phyloP scores from a whole-genome alignment of 345 rosid species.

The Gossypium sturtianum region DNA sequence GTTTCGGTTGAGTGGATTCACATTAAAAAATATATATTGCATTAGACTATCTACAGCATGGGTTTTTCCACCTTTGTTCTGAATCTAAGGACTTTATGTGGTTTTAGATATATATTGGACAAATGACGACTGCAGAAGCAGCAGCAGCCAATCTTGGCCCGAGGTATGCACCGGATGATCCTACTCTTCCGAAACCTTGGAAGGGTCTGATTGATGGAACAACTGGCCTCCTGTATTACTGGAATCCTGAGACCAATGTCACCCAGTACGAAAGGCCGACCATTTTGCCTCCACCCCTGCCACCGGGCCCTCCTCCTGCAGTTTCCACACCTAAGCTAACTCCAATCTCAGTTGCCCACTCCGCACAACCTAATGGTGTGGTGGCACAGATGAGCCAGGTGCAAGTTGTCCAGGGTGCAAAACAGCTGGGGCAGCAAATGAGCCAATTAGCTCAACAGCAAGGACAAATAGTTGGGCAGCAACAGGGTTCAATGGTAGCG shows the following conservation, averaged over 20 bases:
- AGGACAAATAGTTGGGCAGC: conserved; percentile 30
- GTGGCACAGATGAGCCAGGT: conserved; percentile 39
- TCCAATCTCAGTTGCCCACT: conserved; percentile 45
- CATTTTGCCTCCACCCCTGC: conserved; percentile 47
- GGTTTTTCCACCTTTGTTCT: background rate
- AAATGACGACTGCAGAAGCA: conserved; percentile 63
- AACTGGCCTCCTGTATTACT: conserved; percentile 69
- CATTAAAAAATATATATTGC: conserved; percentile 1
- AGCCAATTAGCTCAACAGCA: conserved; percentile 43
- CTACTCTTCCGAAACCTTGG: conserved; percentile 96
- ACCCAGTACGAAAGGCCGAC: conserved; percentile 95
- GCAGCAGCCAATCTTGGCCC: conserved; percentile 57
- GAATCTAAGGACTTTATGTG: conserved; percentile 8
- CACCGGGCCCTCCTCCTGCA: conserved; percentile 48
- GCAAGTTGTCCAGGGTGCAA: conserved; percentile 22
- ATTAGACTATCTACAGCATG: conserved; percentile 8
- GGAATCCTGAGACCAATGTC: conserved; percentile 92
- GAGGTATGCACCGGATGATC: conserved; percentile 89
- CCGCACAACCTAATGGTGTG: conserved; percentile 36
- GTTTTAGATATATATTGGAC: conserved; percentile 26
- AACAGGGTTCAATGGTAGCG: conserved; percentile 26
- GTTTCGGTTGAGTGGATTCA: background rate
- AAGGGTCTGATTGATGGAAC: conserved; percentile 86
- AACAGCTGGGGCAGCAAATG: conserved; percentile 40
- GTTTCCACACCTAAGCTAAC: conserved; percentile 54